Conservation (phyloP, 2,329 filamentous ascomycete species). For the Colletotrichum lentis region DNA sequence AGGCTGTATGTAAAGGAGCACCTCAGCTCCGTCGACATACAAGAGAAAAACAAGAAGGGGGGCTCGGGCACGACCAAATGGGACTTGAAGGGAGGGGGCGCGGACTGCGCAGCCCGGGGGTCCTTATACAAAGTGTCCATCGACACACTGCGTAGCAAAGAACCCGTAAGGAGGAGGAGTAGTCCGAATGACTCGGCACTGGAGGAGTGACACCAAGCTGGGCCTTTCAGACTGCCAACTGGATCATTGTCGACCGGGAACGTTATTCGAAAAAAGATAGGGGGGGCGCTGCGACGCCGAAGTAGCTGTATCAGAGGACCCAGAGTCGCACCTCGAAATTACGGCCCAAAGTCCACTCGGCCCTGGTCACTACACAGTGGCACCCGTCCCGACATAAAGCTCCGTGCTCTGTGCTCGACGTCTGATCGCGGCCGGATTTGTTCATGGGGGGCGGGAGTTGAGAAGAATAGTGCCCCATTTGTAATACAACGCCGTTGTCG, state of each 20-base stretch:
- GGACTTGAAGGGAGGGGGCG: neutral
- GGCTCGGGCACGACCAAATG: neutral
- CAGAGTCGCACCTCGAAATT: slow-evolving; percentile 18
- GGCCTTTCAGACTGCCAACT: neutral
- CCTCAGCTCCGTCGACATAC: neutral
- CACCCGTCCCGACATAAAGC: slow-evolving; percentile 8
- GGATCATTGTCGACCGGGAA: slow-evolving; percentile 11
- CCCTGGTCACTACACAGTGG: slow-evolving; percentile 30
- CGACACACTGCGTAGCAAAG: neutral
- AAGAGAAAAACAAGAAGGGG: slow-evolving; percentile 5
- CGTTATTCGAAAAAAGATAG: neutral
- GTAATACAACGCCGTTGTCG: neutral
- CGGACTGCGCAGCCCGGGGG: neutral
- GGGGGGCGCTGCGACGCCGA: neutral
- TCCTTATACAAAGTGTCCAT: slow-evolving; percentile 25
- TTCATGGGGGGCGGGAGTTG: slow-evolving; percentile 13
- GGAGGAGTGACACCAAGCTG: slow-evolving; percentile 12
- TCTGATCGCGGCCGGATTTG: slow-evolving; percentile 19
- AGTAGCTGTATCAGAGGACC: slow-evolving; percentile 16
- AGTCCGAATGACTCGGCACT: slow-evolving; percentile 10
- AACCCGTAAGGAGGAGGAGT: slow-evolving; percentile 9
- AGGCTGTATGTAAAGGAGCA: neutral
- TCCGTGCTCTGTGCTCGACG: slow-evolving; percentile 14
- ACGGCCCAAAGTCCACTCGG: slow-evolving; percentile 6
- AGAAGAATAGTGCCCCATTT: slow-evolving; percentile 2